Evolutionary conservation across 305 asterid genomes (phyloP).

Genomic region (Salvia sclarea): DNA sequence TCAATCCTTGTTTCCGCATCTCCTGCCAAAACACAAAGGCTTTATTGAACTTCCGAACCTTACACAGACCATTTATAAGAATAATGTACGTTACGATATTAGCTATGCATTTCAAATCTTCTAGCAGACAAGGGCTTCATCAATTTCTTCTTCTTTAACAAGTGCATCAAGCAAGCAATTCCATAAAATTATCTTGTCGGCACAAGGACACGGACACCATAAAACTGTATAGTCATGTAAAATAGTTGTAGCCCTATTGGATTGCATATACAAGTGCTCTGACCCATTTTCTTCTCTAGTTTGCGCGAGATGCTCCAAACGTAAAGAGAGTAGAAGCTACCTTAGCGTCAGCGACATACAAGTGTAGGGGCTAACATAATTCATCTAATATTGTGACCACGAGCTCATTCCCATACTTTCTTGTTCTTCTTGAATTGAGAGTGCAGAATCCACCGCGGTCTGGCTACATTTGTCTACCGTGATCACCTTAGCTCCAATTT

Average conservation of each 20-base stretch:
- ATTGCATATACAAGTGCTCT: no score
- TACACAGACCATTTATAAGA: slow-evolving; percentile 82
- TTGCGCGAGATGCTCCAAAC: no score
- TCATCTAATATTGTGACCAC: neutral
- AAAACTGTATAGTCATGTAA: no score
- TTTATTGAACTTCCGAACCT: slow-evolving; percentile 82
- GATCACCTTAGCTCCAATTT: slow-evolving; percentile 27
- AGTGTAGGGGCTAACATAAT: neutral
- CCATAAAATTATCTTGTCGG: no score
- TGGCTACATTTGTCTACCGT: neutral
- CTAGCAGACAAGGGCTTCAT: slow-evolving; percentile 96
- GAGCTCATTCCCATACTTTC: slow-evolving; percentile 25
- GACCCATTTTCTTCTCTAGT: no score
- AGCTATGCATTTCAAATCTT: slow-evolving; percentile 75
- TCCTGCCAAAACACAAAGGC: slow-evolving; percentile 99
- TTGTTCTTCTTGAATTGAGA: slow-evolving; percentile 27
- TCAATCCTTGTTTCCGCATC: slow-evolving; percentile 87
- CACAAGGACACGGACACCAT: no score
- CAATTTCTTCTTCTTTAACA: slow-evolving; percentile 85
- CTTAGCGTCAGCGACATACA: neutral
- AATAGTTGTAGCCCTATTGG: no score
- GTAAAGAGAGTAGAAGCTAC: no score
- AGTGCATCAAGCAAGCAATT: slow-evolving; percentile 95
- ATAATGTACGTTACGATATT: slow-evolving; percentile 68
- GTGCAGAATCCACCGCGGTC: slow-evolving; percentile 28